Conservation (phyloP, 208 protist genomes). For the Naegleria gruberi region DNA sequence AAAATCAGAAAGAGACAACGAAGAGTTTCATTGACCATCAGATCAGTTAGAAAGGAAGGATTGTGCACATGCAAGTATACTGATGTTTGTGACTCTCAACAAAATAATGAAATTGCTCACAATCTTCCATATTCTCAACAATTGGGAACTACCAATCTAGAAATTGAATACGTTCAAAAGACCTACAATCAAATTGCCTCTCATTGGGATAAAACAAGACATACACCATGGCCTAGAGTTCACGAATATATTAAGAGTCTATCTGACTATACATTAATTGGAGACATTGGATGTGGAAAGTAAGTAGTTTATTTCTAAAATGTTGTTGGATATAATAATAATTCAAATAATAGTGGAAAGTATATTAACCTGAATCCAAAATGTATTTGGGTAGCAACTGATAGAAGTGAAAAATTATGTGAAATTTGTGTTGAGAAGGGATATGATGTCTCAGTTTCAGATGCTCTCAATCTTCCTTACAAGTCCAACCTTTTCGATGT, state of each 20-base stretch:
- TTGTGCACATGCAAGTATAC: background rate
- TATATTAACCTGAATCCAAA: constrained; percentile 8
- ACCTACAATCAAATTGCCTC: background rate
- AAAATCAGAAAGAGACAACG: background rate
- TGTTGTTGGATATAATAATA: background rate
- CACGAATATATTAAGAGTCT: background rate
- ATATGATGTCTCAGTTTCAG: background rate
- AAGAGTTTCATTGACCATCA: constrained; percentile 2
- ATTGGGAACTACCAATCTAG: background rate
- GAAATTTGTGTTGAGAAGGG: background rate
- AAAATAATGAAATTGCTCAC: background rate
- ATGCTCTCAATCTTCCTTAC: background rate
- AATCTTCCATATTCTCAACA: background rate
- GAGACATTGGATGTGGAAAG: constrained; percentile 19
- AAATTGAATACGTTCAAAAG: background rate
- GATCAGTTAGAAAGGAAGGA: background rate
- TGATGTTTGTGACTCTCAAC: background rate
- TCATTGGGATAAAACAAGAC: constrained; percentile 13
- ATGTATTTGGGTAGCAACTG: background rate
- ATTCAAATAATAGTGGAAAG: background rate
- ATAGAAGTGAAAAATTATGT: background rate
- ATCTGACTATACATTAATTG: background rate
- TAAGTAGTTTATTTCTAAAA: background rate
- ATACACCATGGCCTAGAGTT: background rate
- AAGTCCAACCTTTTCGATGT: constrained; percentile 39